These are phyloP conservation scores for Protostelium mycophagum DNA, from an alignment of 78 protist genomes.

Conservation along the genomic window DNA sequence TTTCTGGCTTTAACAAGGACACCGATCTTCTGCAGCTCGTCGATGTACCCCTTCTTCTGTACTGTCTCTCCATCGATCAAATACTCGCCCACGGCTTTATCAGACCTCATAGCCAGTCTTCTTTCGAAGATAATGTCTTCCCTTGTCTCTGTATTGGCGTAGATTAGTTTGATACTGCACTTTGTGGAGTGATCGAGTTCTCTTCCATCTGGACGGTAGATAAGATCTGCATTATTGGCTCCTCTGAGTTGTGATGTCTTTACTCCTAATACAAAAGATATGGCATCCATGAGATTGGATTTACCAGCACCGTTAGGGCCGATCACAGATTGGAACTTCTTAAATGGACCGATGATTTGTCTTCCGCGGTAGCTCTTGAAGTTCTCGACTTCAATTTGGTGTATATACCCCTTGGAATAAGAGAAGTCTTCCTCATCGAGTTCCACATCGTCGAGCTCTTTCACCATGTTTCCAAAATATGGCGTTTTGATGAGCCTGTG, in stretches of 20 bases:
- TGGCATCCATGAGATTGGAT: slow-evolving; percentile 94
- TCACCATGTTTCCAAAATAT: too few relatives aligned
- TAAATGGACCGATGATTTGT: slow-evolving; percentile 91
- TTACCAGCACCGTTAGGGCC: slow-evolving; percentile 98
- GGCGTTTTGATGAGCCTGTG: background rate
- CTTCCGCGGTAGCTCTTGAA: slow-evolving; percentile 94
- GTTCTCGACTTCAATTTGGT: slow-evolving; percentile 74
- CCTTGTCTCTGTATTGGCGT: background rate
- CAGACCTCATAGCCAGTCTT: background rate
- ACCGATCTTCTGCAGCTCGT: slow-evolving; percentile 19
- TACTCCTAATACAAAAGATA: slow-evolving; percentile 92
- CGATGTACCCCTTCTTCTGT: slow-evolving; percentile 34
- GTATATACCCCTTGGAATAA: background rate
- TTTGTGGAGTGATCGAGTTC: background rate
- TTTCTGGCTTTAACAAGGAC: slow-evolving; percentile 73
- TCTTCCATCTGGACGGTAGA: slow-evolving; percentile 6
- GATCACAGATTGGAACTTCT: slow-evolving; percentile 88
- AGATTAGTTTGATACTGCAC: background rate
- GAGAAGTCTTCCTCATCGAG: background rate
- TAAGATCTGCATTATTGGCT: slow-evolving; percentile 22
- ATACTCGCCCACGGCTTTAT: background rate
- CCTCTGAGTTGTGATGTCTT: slow-evolving; percentile 77
- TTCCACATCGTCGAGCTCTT: too few relatives aligned
- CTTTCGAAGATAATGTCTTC: background rate
- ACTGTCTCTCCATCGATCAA: slow-evolving; percentile 8